These are phyloP conservation scores for Globisporangium mamillatum DNA, from an alignment of 352 stramenopile species.

Conservation along the genomic window DNA sequence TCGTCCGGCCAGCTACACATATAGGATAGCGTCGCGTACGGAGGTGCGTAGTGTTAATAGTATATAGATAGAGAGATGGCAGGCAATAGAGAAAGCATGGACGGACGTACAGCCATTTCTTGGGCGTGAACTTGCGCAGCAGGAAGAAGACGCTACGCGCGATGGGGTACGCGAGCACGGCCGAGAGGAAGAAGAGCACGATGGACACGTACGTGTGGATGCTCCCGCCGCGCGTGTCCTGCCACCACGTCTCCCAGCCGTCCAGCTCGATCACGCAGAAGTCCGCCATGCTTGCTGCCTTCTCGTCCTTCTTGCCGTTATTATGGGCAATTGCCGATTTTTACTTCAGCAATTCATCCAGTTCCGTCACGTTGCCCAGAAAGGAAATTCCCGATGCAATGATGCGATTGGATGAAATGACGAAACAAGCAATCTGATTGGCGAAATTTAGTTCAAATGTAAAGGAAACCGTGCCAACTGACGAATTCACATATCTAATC, in stretches of 20 bases:
- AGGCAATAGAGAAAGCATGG: not conserved
- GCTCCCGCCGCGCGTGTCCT: constrained; percentile 40
- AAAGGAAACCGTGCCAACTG: constrained; percentile 8
- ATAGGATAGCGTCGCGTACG: not conserved
- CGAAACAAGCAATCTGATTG: constrained; percentile 24
- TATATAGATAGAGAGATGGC: not conserved
- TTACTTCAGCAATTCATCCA: not conserved
- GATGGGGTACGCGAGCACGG: constrained; percentile 66
- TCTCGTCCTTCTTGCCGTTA: not conserved
- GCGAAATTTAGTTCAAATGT: constrained; percentile 14
- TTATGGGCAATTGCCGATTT: not conserved
- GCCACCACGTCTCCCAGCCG: constrained; percentile 60
- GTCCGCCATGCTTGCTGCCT: constrained; percentile 17
- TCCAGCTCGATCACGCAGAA: constrained; percentile 49
- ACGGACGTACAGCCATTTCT: constrained; percentile 49
- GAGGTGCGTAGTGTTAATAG: not conserved
- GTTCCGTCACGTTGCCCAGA: not conserved
- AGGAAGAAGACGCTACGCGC: constrained; percentile 66
- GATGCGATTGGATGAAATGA: constrained; percentile 16
- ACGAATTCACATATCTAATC: not conserved
- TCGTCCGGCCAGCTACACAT: constrained; percentile 58
- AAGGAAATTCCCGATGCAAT: not conserved
- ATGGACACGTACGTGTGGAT: constrained; percentile 65
- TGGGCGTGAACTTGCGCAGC: constrained; percentile 46
- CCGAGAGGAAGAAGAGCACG: constrained; percentile 77